Percentiles rank a stretch among this genome's conserved stretches.
Conservation (phyloP, 2,329 filamentous ascomycete species). For the Venturia asperata region DNA sequence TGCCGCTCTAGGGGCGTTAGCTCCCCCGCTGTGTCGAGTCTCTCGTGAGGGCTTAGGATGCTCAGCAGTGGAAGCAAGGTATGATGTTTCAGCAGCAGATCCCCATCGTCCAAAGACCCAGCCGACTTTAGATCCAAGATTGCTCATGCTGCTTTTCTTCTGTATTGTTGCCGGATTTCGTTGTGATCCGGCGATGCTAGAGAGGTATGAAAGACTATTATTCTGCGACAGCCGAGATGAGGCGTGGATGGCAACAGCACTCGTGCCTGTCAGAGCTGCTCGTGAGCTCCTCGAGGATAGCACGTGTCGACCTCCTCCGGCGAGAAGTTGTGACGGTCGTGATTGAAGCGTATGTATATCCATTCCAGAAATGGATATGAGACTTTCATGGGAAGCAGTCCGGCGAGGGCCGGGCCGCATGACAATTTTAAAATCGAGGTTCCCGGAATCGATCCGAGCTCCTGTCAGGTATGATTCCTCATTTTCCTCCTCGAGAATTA, state of each 20-base stretch:
- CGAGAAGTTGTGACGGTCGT: conserved; percentile 67
- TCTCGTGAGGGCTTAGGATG: not conserved
- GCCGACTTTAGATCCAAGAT: conserved; percentile 50
- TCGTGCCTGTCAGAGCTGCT: conserved; percentile 21
- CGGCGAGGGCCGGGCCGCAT: conserved; percentile 51
- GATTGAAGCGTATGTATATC: conserved; percentile 79
- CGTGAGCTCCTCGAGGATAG: conserved; percentile 37
- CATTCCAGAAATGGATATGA: conserved; percentile 78
- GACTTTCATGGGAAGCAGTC: conserved; percentile 74
- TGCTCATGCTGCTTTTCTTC: conserved; percentile 24
- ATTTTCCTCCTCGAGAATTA: conserved; percentile 33
- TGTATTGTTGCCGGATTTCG: not conserved
- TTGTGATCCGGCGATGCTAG: conserved; percentile 11
- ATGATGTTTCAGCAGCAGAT: conserved; percentile 48
- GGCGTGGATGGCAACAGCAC: conserved; percentile 6
- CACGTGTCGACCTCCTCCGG: conserved; percentile 44
- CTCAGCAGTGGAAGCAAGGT: conserved; percentile 25
- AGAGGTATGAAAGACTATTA: conserved; percentile 17
- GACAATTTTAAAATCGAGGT: not conserved
- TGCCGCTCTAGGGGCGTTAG: conserved; percentile 39
- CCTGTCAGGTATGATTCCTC: conserved; percentile 23
- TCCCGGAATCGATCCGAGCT: conserved; percentile 20
- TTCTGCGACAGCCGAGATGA: conserved; percentile 8
- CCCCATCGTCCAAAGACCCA: conserved; percentile 62
- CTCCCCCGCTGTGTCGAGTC: not conserved